Base-by-base conservation (phyloP, 495 filamentous ascomycete genomes). In the Entonaema liquescens region DNA sequence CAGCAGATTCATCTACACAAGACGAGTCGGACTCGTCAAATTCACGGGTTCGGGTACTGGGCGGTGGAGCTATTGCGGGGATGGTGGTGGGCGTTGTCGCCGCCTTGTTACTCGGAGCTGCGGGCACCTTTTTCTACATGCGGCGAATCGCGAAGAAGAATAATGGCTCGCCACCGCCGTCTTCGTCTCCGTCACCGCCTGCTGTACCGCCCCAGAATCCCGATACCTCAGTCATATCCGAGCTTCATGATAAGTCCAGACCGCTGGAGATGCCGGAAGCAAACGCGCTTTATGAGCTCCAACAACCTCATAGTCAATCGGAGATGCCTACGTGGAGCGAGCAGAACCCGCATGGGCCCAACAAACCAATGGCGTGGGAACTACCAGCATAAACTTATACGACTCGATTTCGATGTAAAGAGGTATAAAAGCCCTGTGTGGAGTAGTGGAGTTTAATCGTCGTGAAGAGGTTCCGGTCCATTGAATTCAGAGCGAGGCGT, bases 271-370 rank as follows among this genome's bases (percentile, higher is more conserved):
- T 55, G n/a, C 36, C 28, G 11, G 38, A 53, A 7, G 21, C 35
- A n/a, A 35, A 47, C 19, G 21, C 19, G 55, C 7, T 19, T 12
- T 33, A 59, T 17, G 67, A 69, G 53, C 53, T 69, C 6, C 59
- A 69, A 5, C 40, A 40, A 8, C 52, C 58, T 3, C 42, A 42
- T 1, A n/a, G 25, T 21, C 58, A 52, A 9, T 38, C 49, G n/a
- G 65, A 68, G 31, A 57, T 68, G 65, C 52, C 65, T 13, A n/a
- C 44, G 36, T 54, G 63, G 55, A 33, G 28, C 17, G 55, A 52
- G 5, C 31, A 19, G 0, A 40, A 40, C 29, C 31, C 29, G 5
- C 55, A 31, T 15, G 44, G 33, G 3, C 31, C 31, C 4, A 42
- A 47, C 42, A 62, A 23, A 15, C 58, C 50, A 6, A 56, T 54